Conservation (phyloP, 345 rosid species). For the Murraya paniculata region DNA sequence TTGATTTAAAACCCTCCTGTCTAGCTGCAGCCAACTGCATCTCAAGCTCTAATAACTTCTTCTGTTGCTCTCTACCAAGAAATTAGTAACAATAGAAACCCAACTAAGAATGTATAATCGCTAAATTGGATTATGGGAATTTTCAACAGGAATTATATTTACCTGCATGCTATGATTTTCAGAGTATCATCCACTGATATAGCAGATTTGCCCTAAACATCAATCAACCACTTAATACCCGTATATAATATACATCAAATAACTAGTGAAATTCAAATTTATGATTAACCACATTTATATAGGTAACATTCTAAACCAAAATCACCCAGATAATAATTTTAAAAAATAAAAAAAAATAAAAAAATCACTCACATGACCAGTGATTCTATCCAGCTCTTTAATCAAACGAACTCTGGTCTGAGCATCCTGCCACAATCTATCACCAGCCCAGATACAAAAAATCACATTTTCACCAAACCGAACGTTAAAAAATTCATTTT, state of each 20-base stretch:
- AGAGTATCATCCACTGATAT: slow-evolving; percentile 86
- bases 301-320: not conserved
- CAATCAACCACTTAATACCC: not conserved
- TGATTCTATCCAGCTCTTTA: slow-evolving; percentile 70
- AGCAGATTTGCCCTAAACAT: slow-evolving; percentile 70
- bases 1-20: slow-evolving; percentile 61
- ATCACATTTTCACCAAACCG: not conserved
- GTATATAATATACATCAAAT: not conserved
- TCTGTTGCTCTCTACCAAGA: slow-evolving; percentile 72
- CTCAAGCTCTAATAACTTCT: slow-evolving; percentile 68
- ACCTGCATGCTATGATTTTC: slow-evolving; percentile 93
- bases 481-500: not conserved
- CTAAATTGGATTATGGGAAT: not conserved
- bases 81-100: slow-evolving; percentile 5
- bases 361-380: slow-evolving; percentile 55
- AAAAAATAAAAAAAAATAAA: not conserved
- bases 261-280: not conserved
- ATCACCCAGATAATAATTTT: not conserved
- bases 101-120: not conserved
- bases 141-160: not conserved
- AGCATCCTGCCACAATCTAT: slow-evolving; percentile 89
- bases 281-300: not conserved
- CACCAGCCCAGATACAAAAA: not conserved
- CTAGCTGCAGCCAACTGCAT: slow-evolving; percentile 63
- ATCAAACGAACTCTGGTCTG: slow-evolving; percentile 69